Base-by-base conservation (phyloP, 176 grass and related monocot species). In the Miscanthus lutarioriparius region DNA sequence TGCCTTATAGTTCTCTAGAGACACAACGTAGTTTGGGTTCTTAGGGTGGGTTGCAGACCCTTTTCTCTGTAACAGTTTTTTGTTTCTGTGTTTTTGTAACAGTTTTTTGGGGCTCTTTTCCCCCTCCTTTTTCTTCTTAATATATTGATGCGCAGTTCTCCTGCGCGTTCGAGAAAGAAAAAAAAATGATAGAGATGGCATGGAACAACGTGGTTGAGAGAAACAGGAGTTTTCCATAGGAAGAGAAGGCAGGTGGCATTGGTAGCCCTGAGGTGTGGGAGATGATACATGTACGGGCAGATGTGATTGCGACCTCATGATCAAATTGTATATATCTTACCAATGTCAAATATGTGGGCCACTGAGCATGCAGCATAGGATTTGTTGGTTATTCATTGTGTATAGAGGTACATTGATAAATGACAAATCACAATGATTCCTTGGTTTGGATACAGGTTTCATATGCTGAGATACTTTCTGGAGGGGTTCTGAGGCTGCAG, bases 391-490 rank as follows among this genome's bases (percentile, higher is more conserved):
- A 28, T 82, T 5, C 1, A 7, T 70, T 58, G 48, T 36, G 28
- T 41, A 28, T 28, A 58, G 20, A 71, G 39, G 38, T 82, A 70
- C 23, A 72, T n/a, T 77, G 56, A 27, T 45, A 83, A 51, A 36
- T 76, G 59, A 84, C 78, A 69, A 80, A 75, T 89, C 37, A 76
- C 84, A 64, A 75, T 27, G 77, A 39, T 15, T 4, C n/a, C 68
- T 87, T 86, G 36, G 80, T 83, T 73, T 90, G 26, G 40, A 23
- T 74, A 69, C 83, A 96, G 96, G 91, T 96, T 76, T 96, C 93
- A 51, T 91, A 85, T 78, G 91, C 91, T 73, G 96, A 96, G 77
- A 91, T 99, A 54, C 89, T 99, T 85, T 99, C 96, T 79, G 96
- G 96, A 88, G 93, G 96, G 78, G 89, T 99, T 78, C 56, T 99